Conservation (phyloP, 1,284 basidiomycete genomes). For the Ceratobasidium sp. region DNA sequence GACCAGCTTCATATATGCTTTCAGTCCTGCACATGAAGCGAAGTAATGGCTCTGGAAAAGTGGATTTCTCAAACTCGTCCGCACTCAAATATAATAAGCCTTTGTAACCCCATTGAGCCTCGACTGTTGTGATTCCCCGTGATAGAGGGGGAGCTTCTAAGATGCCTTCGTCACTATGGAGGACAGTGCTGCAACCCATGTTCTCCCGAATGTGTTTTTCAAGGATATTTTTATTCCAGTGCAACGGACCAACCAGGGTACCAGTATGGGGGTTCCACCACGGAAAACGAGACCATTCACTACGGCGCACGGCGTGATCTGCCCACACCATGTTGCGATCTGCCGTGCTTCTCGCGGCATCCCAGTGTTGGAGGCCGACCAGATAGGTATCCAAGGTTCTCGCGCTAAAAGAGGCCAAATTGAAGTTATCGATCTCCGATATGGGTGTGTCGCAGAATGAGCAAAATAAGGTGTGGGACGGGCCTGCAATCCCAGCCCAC, state of each 20-base stretch:
- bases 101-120: background rate
- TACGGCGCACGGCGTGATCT: background rate
- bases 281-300: background rate
- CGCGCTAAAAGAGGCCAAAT: background rate
- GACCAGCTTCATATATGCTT: conserved; percentile 7
- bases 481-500: background rate
- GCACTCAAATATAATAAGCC: background rate
- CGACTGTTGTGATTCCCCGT: background rate
- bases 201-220: conserved; percentile 10
- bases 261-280: background rate
- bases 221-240: conserved; percentile 10
- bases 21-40: background rate
- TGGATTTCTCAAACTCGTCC: background rate
- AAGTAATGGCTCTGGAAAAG: background rate
- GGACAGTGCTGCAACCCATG: background rate
- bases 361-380: background rate
- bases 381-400: background rate
- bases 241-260: background rate
- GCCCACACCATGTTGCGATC: background rate
- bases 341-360: background rate
- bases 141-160: background rate
- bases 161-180: too few relatives aligned
- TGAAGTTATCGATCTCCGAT: background rate
- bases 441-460: background rate
- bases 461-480: background rate